Evolutionary conservation across 345 rosid species (phyloP), one percentile per base, ranked within the genome.

Genomic region (Boechera retrofracta): DNA sequence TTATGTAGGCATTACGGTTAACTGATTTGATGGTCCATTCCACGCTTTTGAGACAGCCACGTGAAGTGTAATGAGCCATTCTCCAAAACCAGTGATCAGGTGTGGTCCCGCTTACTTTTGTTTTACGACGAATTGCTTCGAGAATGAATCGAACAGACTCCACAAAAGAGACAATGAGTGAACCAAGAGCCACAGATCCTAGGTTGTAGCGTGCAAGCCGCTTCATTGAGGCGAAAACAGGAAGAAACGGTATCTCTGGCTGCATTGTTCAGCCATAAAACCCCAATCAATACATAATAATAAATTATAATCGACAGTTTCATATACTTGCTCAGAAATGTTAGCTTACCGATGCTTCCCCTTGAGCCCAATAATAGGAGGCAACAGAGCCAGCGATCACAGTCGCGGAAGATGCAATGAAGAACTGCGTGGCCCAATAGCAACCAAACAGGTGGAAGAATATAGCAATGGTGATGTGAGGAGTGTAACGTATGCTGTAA

Each of bases 361-460:
- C 91, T 66, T 89, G 89, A 80, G 94, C 89, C 99, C 98, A 92
- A 82, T 95, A 95, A 82, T 92, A 90, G 4, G 99, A 90, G 44
- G 98, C 99, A 72, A 95, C 98, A 48, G 98, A 90, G 41, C 98
- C 96, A 1, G 98, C 97, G 69, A 95, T 88, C 65, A 95, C 94
- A 7, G 98, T 89, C 8, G 96, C 86, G 2, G 99, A 91, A 82
- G 87, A 81, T 7, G 97, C 94, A 5, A 92, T 81, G 69, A 95
- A 83, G 82, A 91, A 95, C 73, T 95, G 96, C 10, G 99, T 95
- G 69, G 92, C 98, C 99, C 98, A 95, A 63, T 87, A 95, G 72
- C 98, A 83, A n/a, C 99, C 99, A 65, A 92, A 87, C 24, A 95
- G 85, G 80, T 92, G 99, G 85, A 95, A 95, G 74, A 95, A 86